Evolutionary conservation across 2,329 filamentous ascomycete species (phyloP), one percentile per base, ranked within the genome.

Genomic region (Clathrospora elynae): DNA sequence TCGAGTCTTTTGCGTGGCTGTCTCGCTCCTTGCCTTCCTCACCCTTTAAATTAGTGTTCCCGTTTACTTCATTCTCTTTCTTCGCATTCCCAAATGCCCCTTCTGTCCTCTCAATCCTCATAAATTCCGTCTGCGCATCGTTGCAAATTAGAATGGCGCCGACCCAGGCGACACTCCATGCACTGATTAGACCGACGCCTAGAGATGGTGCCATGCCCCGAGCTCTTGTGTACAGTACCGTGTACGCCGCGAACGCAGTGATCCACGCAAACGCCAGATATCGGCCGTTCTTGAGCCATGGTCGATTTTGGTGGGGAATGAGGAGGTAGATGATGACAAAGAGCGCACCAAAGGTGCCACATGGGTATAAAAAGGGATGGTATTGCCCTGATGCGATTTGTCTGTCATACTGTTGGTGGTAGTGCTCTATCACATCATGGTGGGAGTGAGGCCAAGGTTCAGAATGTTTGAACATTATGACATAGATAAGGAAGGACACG

Each of bases 131-230:
- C 53, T 81, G 78, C 1, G 74, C 71, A 64, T 85, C 78, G 46
- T 78, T 78, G 42, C 78, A 77, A 3, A 83, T 55, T 14, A 84
- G 67, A 26, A 84, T 68, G 0, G 75, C 71, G 1, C 70, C 71
- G 22, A 73, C 71, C 77, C 79, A 84, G 22, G 83, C 64, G 9
- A 78, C 67, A 36, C 75, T 75, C 77, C 78, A 85, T 11, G 74
- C 68, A 12, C 71, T 75, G 6, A 80, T 64, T 12, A 85, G 52
- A 0, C 82, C 82, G 11, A 82, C 66, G 10, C 77, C 77, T 49
- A 83, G 79, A 0, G 78, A 76, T 49, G 77, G 72, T 1, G 74
- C 78, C 14, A 80, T 69, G 17, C 73, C 71, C 6, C 76, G 66
- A n/a, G 74, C 75, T 48, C 77, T 73, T 35, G 73, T 75, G 29